phyloP scores from a whole-genome alignment of 1,284 basidiomycete genomes.

The Cutaneotrichosporon cavernicola region DNA sequence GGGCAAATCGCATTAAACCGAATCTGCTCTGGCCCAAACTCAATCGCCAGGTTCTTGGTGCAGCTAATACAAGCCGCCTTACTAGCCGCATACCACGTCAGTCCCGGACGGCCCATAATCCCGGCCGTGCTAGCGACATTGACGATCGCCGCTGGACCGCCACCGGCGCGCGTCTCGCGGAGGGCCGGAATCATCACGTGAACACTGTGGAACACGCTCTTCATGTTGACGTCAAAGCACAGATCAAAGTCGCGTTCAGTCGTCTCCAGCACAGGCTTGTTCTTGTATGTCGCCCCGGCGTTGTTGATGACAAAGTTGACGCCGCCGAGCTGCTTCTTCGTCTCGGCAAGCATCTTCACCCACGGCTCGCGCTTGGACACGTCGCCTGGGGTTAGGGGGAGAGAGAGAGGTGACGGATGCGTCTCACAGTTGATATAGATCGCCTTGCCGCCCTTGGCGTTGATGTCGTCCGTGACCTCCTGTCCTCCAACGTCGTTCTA shows the following conservation, averaged over 20 bases:
- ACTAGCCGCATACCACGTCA: slow-evolving; percentile 25
- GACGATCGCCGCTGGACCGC: slow-evolving; percentile 19
- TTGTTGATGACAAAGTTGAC: slow-evolving; percentile 28
- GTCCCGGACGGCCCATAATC: slow-evolving; percentile 25
- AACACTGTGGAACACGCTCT: slow-evolving; percentile 23
- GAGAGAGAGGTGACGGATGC: background rate
- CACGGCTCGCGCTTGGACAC: slow-evolving; percentile 20
- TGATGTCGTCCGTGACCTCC: slow-evolving; percentile 20
- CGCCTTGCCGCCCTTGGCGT: slow-evolving; percentile 17
- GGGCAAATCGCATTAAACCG: slow-evolving; percentile 28
- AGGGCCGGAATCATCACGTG: slow-evolving; percentile 23
- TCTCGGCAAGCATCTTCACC: slow-evolving; percentile 16
- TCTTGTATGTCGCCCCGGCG: slow-evolving; percentile 27
- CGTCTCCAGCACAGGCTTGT: slow-evolving; percentile 23
- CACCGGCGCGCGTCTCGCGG: slow-evolving; percentile 10
- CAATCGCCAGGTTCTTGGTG: slow-evolving; percentile 26
- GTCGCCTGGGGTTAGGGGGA: slow-evolving; percentile 3
- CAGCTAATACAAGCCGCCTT: slow-evolving; percentile 20
- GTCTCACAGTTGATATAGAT: slow-evolving; percentile 16
- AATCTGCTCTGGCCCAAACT: slow-evolving; percentile 24
- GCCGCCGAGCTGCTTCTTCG: slow-evolving; percentile 19
- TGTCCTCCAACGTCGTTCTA: slow-evolving; percentile 22
- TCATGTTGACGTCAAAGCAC: slow-evolving; percentile 27
- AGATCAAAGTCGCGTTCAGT: slow-evolving; percentile 25
- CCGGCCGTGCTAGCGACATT: slow-evolving; percentile 23